Percentiles rank a stretch among this genome's conserved stretches.
Evolutionary conservation across 2,329 filamentous ascomycete species (phyloP).

Genomic region (Fusarium equiseti): DNA sequence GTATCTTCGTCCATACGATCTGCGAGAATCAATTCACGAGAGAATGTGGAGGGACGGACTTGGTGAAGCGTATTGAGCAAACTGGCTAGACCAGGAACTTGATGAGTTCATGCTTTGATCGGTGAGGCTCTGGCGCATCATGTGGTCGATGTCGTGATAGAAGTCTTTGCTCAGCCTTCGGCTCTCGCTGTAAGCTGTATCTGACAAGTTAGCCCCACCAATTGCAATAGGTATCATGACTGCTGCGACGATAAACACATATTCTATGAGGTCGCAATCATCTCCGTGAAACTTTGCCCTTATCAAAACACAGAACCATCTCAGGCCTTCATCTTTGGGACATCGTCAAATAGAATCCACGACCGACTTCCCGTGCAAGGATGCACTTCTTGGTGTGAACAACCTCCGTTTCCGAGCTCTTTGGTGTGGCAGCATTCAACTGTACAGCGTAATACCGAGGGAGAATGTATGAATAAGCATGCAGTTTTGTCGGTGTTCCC

Average conservation of each 20-base stretch:
- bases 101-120: background rate
- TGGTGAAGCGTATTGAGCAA: constrained; percentile 11
- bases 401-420: constrained; percentile 17
- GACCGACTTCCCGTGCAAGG: constrained; percentile 37
- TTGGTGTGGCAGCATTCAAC: constrained; percentile 31
- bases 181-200: constrained; percentile 15
- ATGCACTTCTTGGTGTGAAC: constrained; percentile 30
- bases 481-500: constrained; percentile 17
- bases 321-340: constrained; percentile 13
- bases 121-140: constrained; percentile 24
- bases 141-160: constrained; percentile 29
- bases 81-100: background rate
- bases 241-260: background rate
- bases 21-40: constrained; percentile 14
- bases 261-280: background rate
- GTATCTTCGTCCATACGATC: constrained; percentile 12
- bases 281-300: background rate
- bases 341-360: constrained; percentile 36
- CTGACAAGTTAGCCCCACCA: background rate
- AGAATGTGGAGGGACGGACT: constrained; percentile 7
- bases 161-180: constrained; percentile 5
- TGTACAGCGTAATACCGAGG: background rate
- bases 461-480: constrained; percentile 3
- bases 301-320: background rate
- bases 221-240: background rate